Conservation (phyloP, 148 eudicot genomes). For the Nepenthes mirabilis region DNA sequence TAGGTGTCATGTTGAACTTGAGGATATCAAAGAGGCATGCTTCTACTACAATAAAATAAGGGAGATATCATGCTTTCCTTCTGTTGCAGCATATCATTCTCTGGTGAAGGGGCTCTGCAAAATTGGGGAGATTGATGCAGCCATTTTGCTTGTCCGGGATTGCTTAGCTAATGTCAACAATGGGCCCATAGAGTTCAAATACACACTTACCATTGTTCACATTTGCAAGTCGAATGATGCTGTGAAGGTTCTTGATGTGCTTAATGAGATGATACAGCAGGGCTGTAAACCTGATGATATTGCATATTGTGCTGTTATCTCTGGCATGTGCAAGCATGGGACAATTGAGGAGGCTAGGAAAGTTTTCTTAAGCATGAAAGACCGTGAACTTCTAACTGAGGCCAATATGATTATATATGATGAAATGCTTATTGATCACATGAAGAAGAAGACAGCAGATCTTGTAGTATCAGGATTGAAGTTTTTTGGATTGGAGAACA, state of each 20-base stretch:
- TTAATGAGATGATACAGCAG: conserved; percentile 61
- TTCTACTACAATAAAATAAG: conserved; percentile 50
- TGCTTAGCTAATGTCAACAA: conserved; percentile 58
- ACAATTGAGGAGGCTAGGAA: conserved; percentile 79
- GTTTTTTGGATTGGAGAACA: conserved; percentile 76
- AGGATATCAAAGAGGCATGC: conserved; percentile 61
- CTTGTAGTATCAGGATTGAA: conserved; percentile 66
- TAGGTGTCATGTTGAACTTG: conserved; percentile 44
- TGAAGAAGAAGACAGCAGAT: conserved; percentile 77
- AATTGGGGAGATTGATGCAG: conserved; percentile 63
- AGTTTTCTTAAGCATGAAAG: conserved; percentile 46
- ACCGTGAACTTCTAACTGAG: conserved; percentile 45
- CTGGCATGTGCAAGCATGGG: conserved; percentile 84
- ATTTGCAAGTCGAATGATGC: conserved; percentile 61
- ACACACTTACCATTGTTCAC: conserved; percentile 52
- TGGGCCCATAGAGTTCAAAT: conserved; percentile 78
- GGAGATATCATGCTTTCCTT: conserved; percentile 51
- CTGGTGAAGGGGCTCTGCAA: conserved; percentile 70
- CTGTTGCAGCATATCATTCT: conserved; percentile 53
- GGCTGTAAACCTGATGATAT: conserved; percentile 48
- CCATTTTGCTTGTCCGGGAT: conserved; percentile 60
- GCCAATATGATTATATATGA: conserved; percentile 56
- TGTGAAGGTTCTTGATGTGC: conserved; percentile 49
- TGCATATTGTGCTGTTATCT: conserved; percentile 58
- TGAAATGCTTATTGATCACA: conserved; percentile 73